phyloP scores from a whole-genome alignment of 345 rosid genomes.

The Streptanthus diversifolius region DNA sequence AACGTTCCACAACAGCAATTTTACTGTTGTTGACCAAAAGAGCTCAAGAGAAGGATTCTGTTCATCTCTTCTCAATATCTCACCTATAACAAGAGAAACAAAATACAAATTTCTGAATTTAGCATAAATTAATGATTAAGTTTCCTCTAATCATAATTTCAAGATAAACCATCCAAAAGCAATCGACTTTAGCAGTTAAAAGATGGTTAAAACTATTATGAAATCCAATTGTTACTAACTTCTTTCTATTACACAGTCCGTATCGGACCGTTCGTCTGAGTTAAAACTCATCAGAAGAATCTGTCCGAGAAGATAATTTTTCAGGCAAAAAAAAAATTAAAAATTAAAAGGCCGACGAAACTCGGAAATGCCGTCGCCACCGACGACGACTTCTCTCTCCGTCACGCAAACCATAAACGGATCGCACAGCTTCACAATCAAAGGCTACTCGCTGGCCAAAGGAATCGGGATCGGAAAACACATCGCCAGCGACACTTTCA shows the following conservation, averaged over 20 bases:
- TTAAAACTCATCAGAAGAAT: not conserved
- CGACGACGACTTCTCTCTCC: constrained; percentile 73
- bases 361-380: constrained; percentile 41
- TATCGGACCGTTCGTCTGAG: not conserved
- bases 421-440: constrained; percentile 76
- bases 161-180: not conserved
- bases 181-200: not conserved
- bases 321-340: too few relatives aligned
- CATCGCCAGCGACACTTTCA: constrained; percentile 89
- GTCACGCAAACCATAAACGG: constrained; percentile 82
- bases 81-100: constrained; percentile 43
- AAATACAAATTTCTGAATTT: not conserved
- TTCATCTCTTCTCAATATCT: constrained; percentile 63
- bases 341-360: not conserved
- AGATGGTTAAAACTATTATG: not conserved
- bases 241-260: not conserved
- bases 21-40: constrained; percentile 70
- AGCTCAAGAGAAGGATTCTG: constrained; percentile 49
- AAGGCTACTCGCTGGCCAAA: constrained; percentile 85
- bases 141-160: not conserved
- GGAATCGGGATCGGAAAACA: constrained; percentile 90
- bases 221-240: constrained; percentile 49
- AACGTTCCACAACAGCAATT: constrained; percentile 70
- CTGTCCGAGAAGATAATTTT: not conserved
- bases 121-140: not conserved